Percentiles rank a stretch among this genome's conserved stretches.
phyloP scores from a whole-genome alignment of 768 basidiomycete genomes.

The Podaxis pistillaris region DNA sequence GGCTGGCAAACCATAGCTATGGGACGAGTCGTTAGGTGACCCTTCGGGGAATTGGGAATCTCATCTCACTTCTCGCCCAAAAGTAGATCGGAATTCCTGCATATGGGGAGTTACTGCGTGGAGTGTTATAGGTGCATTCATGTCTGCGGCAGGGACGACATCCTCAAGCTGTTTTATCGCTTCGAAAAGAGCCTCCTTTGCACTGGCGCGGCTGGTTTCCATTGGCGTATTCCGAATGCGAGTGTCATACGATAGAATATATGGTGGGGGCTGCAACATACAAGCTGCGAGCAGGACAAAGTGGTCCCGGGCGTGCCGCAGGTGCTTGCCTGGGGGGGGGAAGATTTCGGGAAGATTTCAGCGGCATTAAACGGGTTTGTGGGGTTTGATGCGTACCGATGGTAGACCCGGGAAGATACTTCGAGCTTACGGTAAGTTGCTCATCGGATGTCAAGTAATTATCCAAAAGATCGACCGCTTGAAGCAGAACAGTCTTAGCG shows the following conservation, averaged over 20 bases:
- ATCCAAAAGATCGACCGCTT: constrained; percentile 73
- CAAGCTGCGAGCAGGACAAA: constrained; percentile 66
- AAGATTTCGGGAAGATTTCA: constrained; percentile 9
- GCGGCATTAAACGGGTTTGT: background rate
- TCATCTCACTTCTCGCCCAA: constrained; percentile 71
- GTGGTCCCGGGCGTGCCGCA: constrained; percentile 84
- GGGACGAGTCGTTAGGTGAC: constrained; percentile 1
- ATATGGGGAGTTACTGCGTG: constrained; percentile 80
- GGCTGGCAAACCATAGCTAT: constrained; percentile 81
- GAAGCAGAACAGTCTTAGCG: constrained; percentile 62
- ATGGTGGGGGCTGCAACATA: constrained; percentile 40
- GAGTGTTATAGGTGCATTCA: constrained; percentile 63
- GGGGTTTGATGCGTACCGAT: constrained; percentile 52
- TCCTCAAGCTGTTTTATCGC: constrained; percentile 56
- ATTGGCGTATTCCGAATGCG: constrained; percentile 80
- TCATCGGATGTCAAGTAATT: constrained; percentile 63
- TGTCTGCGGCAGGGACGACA: constrained; percentile 44
- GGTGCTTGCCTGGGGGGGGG: constrained; percentile 64
- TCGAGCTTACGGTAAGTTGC: constrained; percentile 67
- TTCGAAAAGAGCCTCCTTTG: constrained; percentile 52
- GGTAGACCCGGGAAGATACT: constrained; percentile 81
- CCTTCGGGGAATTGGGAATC: background rate
- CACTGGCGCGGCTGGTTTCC: constrained; percentile 66
- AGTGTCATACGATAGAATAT: constrained; percentile 71
- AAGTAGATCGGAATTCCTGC: constrained; percentile 74